These are phyloP conservation scores for Venturia effusa DNA, from an alignment of 2,329 filamentous ascomycete genomes.

Conservation along the genomic window DNA sequence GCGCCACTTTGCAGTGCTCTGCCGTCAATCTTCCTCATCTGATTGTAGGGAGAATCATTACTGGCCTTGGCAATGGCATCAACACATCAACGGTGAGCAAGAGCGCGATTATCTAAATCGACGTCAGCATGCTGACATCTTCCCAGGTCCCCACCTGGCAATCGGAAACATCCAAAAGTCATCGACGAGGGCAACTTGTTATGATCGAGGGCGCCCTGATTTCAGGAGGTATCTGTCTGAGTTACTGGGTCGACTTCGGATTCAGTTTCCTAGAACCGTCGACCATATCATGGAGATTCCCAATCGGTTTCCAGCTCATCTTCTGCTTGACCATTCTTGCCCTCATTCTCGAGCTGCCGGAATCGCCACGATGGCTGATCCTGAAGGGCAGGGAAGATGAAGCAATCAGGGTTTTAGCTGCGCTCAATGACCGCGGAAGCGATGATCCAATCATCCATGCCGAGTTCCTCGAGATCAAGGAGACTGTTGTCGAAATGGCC, in stretches of 20 bases:
- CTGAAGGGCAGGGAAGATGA: conserved; percentile 36
- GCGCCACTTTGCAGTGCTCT: conserved; percentile 47
- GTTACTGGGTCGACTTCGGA: conserved; percentile 29
- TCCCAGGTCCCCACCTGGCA: conserved; percentile 33
- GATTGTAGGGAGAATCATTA: conserved; percentile 39
- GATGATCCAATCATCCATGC: conserved; percentile 21
- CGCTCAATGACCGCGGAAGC: conserved; percentile 26
- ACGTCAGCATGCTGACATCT: conserved; percentile 13
- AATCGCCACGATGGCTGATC: conserved; percentile 49
- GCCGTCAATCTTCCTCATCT: conserved; percentile 36
- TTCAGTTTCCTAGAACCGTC: conserved; percentile 40
- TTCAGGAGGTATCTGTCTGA: conserved; percentile 32
- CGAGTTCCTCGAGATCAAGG: conserved; percentile 24
- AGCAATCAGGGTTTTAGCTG: conserved; percentile 29
- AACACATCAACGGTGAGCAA: conserved; percentile 21
- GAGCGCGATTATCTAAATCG: background rate
- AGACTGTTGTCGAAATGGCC: conserved; percentile 26
- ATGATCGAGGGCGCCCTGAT: conserved; percentile 38
- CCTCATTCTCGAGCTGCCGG: conserved; percentile 39
- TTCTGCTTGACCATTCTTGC: conserved; percentile 42
- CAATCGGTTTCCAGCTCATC: conserved; percentile 47
- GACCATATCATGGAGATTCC: conserved; percentile 40
- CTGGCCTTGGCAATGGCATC: conserved; percentile 37
- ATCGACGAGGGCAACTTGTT: conserved; percentile 35
- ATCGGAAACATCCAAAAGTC: conserved; percentile 35